Evolutionary conservation across 2,329 filamentous ascomycete genomes (phyloP).

Genomic region (Magnaporthiopsis poae): DNA sequence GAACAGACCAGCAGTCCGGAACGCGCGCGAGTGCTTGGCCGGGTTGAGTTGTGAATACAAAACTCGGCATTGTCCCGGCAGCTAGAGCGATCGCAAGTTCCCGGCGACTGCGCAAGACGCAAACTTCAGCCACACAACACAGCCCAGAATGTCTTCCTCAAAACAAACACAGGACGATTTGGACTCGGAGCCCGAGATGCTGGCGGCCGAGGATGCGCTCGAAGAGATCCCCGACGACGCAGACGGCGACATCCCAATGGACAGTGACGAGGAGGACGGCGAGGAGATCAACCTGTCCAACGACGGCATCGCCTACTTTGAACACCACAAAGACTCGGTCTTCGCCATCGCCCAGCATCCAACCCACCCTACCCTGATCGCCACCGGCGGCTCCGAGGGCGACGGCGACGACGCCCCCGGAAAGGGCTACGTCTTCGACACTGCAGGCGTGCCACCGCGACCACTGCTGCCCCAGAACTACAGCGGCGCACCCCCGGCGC

Average conservation of each 20-base stretch:
- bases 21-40: too few relatives aligned
- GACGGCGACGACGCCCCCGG: constrained; percentile 54
- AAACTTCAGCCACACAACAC: background rate
- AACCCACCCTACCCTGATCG: constrained; percentile 62
- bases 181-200: constrained; percentile 59
- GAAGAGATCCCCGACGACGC: constrained; percentile 64
- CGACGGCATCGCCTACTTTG: constrained; percentile 88
- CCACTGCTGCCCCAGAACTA: constrained; percentile 71
- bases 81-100: background rate
- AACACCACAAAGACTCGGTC: constrained; percentile 78
- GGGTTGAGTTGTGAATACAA: background rate
- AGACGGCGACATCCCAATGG: constrained; percentile 35
- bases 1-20: background rate
- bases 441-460: constrained; percentile 48
- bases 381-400: constrained; percentile 69
- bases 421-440: constrained; percentile 77
- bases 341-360: constrained; percentile 95
- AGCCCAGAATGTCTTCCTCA: constrained; percentile 14
- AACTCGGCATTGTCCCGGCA: background rate
- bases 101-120: background rate
- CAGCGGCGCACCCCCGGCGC: constrained; percentile 52
- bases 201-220: constrained; percentile 66
- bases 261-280: constrained; percentile 26
- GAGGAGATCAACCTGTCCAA: constrained; percentile 75
- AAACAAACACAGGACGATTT: constrained; percentile 28